Conservation (phyloP, 495 filamentous ascomycete genomes). For the Podospora conica region DNA sequence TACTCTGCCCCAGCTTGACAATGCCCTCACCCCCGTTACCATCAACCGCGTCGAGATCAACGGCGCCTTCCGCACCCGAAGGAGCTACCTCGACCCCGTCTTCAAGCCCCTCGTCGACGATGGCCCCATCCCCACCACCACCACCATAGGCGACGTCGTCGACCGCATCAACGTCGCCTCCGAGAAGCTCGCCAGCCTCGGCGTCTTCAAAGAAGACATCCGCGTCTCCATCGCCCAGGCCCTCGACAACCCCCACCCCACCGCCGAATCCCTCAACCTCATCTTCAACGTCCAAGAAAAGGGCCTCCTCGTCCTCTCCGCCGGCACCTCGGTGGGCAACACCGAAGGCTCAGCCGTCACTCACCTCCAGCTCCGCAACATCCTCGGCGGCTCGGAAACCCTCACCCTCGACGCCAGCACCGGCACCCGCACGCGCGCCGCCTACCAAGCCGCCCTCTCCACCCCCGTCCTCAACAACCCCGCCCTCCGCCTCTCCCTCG, state of each 20-base stretch:
- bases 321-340: conserved; percentile 87
- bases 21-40: conserved; percentile 64
- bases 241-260: conserved; percentile 38
- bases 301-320: conserved; percentile 72
- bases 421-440: conserved; percentile 81
- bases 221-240: conserved; percentile 71
- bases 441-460: conserved; percentile 78
- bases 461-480: conserved; percentile 76
- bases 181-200: conserved; percentile 72
- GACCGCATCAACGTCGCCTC: conserved; percentile 59
- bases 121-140: conserved; percentile 57
- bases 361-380: conserved; percentile 75
- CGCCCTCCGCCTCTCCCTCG: conserved; percentile 65
- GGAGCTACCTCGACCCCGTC: conserved; percentile 69
- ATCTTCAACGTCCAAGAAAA: conserved; percentile 72
- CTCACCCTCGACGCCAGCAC: conserved; percentile 72
- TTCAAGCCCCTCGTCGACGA: conserved; percentile 69
- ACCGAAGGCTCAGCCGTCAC: conserved; percentile 87
- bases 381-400: conserved; percentile 92
- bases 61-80: conserved; percentile 69
- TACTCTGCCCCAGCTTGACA: conserved; percentile 53
- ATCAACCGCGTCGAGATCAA: conserved; percentile 78
- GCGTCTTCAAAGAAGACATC: conserved; percentile 81
- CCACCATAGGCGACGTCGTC: conserved; percentile 73
- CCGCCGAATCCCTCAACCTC: conserved; percentile 61